These are phyloP conservation scores for Oryza coarctata DNA, from an alignment of 176 grass and related monocot genomes.

Conservation along the genomic window DNA sequence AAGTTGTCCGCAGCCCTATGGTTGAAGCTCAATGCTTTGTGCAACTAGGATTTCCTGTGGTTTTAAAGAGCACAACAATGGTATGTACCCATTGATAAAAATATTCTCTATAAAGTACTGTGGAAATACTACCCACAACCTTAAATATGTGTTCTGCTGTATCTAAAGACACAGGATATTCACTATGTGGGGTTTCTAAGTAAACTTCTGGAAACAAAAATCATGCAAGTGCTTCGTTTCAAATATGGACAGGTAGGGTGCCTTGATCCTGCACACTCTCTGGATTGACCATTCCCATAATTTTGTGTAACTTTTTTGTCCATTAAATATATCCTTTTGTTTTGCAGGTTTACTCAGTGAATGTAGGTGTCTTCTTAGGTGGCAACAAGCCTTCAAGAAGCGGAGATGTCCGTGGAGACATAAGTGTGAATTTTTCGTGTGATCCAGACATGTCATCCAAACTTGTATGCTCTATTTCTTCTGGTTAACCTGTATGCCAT, in stretches of 20 bases:
- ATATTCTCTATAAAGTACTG: neutral
- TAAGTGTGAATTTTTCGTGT: slow-evolving; percentile 95
- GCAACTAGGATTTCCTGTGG: slow-evolving; percentile 88
- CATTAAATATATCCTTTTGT: slow-evolving; percentile 31
- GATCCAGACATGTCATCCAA: slow-evolving; percentile 91
- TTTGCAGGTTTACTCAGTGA: slow-evolving; percentile 91
- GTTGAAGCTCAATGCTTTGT: slow-evolving; percentile 99
- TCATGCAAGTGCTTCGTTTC: slow-evolving; percentile 98
- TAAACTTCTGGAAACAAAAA: slow-evolving; percentile 98
- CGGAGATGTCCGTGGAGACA: slow-evolving; percentile 87
- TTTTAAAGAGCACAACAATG: slow-evolving; percentile 80
- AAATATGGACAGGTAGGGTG: slow-evolving; percentile 88
- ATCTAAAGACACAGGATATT: slow-evolving; percentile 82
- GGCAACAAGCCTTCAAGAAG: slow-evolving; percentile 98
- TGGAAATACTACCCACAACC: slow-evolving; percentile 27
- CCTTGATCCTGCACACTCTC: slow-evolving; percentile 19
- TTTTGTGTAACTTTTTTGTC: slow-evolving; percentile 3
- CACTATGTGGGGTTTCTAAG: slow-evolving; percentile 90
- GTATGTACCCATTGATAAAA: slow-evolving; percentile 41
- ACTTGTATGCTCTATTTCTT: slow-evolving; percentile 52
- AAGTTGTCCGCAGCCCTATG: slow-evolving; percentile 94
- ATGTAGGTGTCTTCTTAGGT: slow-evolving; percentile 91
- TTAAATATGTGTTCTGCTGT: slow-evolving; percentile 39
- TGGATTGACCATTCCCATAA: slow-evolving; percentile 20
- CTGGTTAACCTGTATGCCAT: slow-evolving; percentile 1